A percentile compares a stretch with the other conserved stretches of the same genome.
phyloP scores from a whole-genome alignment of 306 rosid species.

The Sicyos baderoa region DNA sequence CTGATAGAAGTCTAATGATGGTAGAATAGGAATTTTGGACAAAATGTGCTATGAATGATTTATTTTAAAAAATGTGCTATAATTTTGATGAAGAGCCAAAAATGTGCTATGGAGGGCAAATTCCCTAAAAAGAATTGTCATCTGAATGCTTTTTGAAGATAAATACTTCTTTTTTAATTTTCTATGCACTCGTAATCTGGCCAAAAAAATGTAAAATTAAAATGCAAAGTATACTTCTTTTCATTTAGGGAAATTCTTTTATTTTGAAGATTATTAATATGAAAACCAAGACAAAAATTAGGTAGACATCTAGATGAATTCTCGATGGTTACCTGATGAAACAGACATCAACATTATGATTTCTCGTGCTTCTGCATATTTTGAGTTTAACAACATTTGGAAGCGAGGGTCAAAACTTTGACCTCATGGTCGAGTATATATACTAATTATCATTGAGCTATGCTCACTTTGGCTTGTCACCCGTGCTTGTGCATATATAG shows the following conservation, averaged over 20 bases:
- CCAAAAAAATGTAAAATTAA: not conserved
- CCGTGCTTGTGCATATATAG: slow-evolving; percentile 1
- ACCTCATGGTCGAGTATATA: no score
- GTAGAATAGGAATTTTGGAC: no score
- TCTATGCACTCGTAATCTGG: not conserved
- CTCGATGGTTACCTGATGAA: slow-evolving; percentile 5
- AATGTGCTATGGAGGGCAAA: no score
- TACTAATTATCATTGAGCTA: no score
- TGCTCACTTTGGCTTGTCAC: no score
- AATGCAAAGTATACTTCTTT: not conserved
- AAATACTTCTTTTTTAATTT: not conserved
- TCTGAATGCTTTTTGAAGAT: not conserved
- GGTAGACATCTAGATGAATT: not conserved
- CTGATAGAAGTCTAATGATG: no score
- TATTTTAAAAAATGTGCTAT: no score
- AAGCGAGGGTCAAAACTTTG: no score
- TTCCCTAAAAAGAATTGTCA: no score
- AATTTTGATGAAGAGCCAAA: no score
- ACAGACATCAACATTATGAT: not conserved
- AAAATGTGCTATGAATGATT: no score
- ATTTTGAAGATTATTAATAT: not conserved
- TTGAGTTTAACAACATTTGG: no score
- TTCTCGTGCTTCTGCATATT: not conserved
- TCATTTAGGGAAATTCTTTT: not conserved
- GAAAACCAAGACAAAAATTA: not conserved